A percentile compares a stretch with the other conserved stretches of the same genome.
These are phyloP conservation scores for Fusarium torulosum DNA, from an alignment of 2,329 filamentous ascomycete genomes.

Conservation along the genomic window DNA sequence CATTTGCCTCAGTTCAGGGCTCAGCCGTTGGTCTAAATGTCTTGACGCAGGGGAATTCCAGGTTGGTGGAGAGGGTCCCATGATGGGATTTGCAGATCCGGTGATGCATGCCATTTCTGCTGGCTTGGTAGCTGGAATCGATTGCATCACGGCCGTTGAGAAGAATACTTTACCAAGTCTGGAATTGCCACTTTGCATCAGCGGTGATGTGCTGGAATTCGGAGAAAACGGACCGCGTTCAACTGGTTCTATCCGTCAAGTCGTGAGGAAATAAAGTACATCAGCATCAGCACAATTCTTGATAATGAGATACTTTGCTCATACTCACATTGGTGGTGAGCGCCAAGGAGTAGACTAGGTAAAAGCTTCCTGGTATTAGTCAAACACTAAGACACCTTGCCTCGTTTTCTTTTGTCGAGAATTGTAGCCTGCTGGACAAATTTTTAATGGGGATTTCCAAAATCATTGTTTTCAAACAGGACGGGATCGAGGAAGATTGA, in stretches of 20 bases:
- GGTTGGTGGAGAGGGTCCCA: slow-evolving; percentile 13
- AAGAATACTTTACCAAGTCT: background rate
- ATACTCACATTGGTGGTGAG: no score
- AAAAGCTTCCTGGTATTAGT: no score
- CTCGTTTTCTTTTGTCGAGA: no score
- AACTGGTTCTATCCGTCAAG: background rate
- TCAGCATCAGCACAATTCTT: no score
- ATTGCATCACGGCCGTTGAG: background rate
- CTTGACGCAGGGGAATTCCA: slow-evolving; percentile 26
- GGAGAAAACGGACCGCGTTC: background rate
- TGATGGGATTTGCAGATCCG: slow-evolving; percentile 1
- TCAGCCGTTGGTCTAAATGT: slow-evolving; percentile 9
- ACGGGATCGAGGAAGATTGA: no score
- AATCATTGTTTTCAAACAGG: no score
- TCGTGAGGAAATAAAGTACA: background rate
- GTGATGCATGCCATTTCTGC: background rate
- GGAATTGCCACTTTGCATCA: background rate
- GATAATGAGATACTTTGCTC: no score
- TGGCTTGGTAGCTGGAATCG: background rate
- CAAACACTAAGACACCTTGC: no score
- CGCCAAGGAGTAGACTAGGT: no score
- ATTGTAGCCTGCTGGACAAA: no score
- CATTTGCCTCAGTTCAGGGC: background rate
- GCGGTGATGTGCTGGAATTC: background rate
- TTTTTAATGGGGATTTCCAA: no score